Evolutionary conservation across 2,329 filamentous ascomycete genomes (phyloP).

Genomic region (Alternaria tenuissima): DNA sequence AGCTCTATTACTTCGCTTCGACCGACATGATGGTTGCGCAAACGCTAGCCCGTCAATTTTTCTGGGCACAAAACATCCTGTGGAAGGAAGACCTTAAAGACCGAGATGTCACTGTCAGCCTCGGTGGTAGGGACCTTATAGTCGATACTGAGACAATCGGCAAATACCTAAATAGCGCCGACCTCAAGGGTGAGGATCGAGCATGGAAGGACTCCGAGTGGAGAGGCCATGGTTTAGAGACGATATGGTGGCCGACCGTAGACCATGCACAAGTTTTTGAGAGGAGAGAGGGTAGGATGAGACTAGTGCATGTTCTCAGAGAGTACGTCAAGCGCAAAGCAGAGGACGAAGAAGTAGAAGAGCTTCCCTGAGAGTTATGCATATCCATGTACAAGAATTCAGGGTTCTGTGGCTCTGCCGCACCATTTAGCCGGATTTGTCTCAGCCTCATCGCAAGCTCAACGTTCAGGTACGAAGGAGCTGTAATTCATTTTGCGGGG

Average conservation of each 20-base stretch:
- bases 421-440: slow-evolving; percentile 5
- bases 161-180: slow-evolving; percentile 61
- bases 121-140: slow-evolving; percentile 70
- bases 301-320: slow-evolving; percentile 36
- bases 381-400: not conserved
- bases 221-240: slow-evolving; percentile 59
- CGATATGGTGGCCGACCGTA: slow-evolving; percentile 67
- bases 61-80: slow-evolving; percentile 74
- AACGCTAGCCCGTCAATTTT: slow-evolving; percentile 71
- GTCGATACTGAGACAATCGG: slow-evolving; percentile 68
- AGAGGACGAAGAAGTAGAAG: slow-evolving; percentile 17
- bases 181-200: slow-evolving; percentile 38
- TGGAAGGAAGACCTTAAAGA: slow-evolving; percentile 71
- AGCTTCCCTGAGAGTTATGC: not conserved
- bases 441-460: not conserved
- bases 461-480: not conserved
- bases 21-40: slow-evolving; percentile 73
- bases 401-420: not conserved
- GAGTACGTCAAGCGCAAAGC: slow-evolving; percentile 30
- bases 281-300: slow-evolving; percentile 31
- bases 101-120: slow-evolving; percentile 62
- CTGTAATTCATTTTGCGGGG: slow-evolving; percentile 24
- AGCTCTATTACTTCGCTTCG: slow-evolving; percentile 74
- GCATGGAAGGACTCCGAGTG: slow-evolving; percentile 47
- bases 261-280: slow-evolving; percentile 68